A percentile compares a stretch with the other conserved stretches of the same genome.
Evolutionary conservation across 2,329 filamentous ascomycete species (phyloP).

Genomic region (Grosmannia huntii): DNA sequence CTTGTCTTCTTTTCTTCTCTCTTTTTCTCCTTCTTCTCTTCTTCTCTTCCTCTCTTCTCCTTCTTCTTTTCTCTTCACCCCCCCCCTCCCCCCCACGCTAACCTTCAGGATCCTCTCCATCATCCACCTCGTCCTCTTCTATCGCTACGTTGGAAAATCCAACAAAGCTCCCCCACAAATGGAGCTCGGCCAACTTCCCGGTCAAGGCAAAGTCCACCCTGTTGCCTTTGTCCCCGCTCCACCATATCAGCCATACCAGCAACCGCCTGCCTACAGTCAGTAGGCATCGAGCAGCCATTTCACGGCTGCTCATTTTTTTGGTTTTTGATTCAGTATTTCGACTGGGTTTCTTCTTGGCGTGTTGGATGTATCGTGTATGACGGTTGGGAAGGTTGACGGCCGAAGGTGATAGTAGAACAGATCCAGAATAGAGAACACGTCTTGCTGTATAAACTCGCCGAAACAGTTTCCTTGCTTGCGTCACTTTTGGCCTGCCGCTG

Average conservation of each 20-base stretch:
- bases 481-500: too few relatives aligned
- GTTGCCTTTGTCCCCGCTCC: not conserved
- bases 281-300: too few relatives aligned
- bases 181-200: conserved; percentile 7
- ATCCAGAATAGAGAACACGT: too few relatives aligned
- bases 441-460: too few relatives aligned
- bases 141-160: not conserved
- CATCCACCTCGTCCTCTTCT: conserved; percentile 14
- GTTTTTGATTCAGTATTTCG: too few relatives aligned
- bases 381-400: too few relatives aligned
- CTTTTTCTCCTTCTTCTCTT: not conserved
- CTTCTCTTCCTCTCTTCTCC: not conserved
- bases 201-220: conserved; percentile 2
- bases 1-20: not conserved
- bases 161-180: not conserved
- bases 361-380: too few relatives aligned
- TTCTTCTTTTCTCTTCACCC: not conserved
- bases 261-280: not conserved
- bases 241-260: not conserved
- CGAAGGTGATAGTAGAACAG: too few relatives aligned
- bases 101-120: conserved; percentile 24
- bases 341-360: too few relatives aligned
- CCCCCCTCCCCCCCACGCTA: not conserved
- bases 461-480: too few relatives aligned
- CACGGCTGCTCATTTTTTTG: too few relatives aligned